Percentiles rank a stretch among this genome's conserved stretches.
Evolutionary conservation across 805 yeast species (phyloP).

Genomic region (Debaryomyces maramus): DNA sequence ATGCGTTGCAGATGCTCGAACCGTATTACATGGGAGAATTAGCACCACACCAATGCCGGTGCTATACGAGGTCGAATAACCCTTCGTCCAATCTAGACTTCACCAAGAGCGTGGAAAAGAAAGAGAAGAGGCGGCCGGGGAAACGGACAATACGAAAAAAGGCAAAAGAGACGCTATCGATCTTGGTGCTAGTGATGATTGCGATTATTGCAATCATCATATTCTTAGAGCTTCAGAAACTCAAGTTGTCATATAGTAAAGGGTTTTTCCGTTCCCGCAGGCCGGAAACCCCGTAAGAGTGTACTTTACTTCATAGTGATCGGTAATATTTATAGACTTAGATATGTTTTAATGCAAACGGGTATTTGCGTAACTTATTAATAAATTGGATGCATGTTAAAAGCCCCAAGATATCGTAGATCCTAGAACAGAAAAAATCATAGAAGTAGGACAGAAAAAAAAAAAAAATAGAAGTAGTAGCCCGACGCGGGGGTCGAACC

Average conservation of each 20-base stretch:
- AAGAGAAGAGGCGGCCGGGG: not conserved
- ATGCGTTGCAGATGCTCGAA: slow-evolving; percentile 30
- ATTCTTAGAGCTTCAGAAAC: slow-evolving; percentile 18
- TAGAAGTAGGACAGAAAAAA: not conserved
- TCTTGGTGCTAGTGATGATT: slow-evolving; percentile 12
- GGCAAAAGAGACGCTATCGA: slow-evolving; percentile 11
- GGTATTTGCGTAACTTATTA: too few species aligned
- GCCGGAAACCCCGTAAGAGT: too few species aligned
- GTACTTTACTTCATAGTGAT: too few species aligned
- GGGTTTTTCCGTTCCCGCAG: too few species aligned
- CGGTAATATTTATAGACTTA: too few species aligned
- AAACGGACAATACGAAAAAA: slow-evolving; percentile 6
- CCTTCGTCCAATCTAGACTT: slow-evolving; percentile 7
- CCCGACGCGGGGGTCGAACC: slow-evolving; percentile 17
- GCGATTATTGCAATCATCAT: slow-evolving; percentile 16
- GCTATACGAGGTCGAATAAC: slow-evolving; percentile 13
- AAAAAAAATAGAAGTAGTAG: slow-evolving; percentile 5
- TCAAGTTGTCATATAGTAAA: slow-evolving; percentile 23
- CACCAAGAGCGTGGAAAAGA: not conserved
- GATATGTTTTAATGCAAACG: too few species aligned
- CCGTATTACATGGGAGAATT: slow-evolving; percentile 33
- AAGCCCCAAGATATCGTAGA: too few species aligned
- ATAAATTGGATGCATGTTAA: too few species aligned
- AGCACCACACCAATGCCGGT: slow-evolving; percentile 14
- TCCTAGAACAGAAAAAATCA: too few species aligned